A percentile compares a stretch with the other conserved stretches of the same genome.
These are phyloP conservation scores for Malassezia psittaci DNA, from an alignment of 1,284 basidiomycete genomes.

Conservation along the genomic window DNA sequence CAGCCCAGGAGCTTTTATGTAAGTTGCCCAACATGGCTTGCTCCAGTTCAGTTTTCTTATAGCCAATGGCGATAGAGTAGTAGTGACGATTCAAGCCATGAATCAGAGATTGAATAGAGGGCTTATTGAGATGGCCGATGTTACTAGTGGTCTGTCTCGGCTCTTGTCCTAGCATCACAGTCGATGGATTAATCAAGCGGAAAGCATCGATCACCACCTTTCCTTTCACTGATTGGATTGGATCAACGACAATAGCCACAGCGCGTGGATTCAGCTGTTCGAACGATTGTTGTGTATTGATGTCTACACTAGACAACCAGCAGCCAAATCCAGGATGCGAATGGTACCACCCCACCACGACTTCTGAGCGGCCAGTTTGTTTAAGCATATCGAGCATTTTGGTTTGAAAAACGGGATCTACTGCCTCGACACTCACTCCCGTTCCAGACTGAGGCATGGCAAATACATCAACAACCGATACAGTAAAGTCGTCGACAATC, in stretches of 20 bases:
- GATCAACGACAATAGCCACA: conserved; percentile 95
- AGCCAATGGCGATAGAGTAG: conserved; percentile 47
- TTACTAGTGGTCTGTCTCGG: conserved; percentile 95
- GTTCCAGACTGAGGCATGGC: conserved; percentile 99
- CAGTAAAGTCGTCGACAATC: conserved; percentile 87
- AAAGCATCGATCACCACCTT: conserved; percentile 96
- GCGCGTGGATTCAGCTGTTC: conserved; percentile 88
- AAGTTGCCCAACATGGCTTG: conserved; percentile 47
- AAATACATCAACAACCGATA: conserved; percentile 90
- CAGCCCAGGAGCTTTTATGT: conserved; percentile 47
- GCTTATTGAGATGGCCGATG: conserved; percentile 97
- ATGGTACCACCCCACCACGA: conserved; percentile 99
- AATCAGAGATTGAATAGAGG: conserved; percentile 70
- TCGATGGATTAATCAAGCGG: conserved; percentile 53
- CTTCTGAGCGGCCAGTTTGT: conserved; percentile 94
- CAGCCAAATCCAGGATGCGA: conserved; percentile 99
- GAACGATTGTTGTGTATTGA: conserved; percentile 98
- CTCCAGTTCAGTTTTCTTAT: conserved; percentile 47
- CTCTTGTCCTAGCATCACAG: conserved; percentile 65
- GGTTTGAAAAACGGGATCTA: conserved; percentile 96
- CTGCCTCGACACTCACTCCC: conserved; percentile 94
- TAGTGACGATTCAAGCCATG: conserved; percentile 48
- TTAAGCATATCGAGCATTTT: conserved; percentile 99
- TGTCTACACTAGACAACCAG: conserved; percentile 97
- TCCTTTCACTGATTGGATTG: conserved; percentile 91